Conservation (phyloP, 768 basidiomycete genomes). For the Melanogaster broomeanus region DNA sequence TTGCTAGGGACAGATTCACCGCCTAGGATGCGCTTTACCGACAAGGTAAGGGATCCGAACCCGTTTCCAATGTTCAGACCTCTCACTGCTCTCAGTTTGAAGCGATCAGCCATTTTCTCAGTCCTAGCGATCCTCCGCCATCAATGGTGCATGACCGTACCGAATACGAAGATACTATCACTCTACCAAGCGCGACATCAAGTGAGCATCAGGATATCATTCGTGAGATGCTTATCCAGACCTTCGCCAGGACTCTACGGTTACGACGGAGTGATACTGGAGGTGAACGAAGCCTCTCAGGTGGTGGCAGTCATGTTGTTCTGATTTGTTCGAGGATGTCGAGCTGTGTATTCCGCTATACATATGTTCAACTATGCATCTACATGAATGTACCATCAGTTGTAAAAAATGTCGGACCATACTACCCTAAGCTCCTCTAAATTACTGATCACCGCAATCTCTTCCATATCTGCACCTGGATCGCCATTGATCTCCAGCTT, state of each 20-base stretch:
- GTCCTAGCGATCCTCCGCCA: conserved; percentile 70
- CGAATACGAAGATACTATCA: conserved; percentile 72
- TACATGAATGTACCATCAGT: conserved; percentile 5
- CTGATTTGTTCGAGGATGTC: conserved; percentile 30
- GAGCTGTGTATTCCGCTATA: not conserved
- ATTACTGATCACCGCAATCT: conserved; percentile 51
- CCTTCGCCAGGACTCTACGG: conserved; percentile 49
- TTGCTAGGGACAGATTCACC: conserved; percentile 57
- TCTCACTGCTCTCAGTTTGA: conserved; percentile 56
- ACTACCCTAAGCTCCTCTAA: conserved; percentile 68
- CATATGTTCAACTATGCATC: conserved; percentile 1
- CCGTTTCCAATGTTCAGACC: not conserved
- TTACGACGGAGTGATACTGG: conserved; percentile 80
- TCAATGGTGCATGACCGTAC: conserved; percentile 83
- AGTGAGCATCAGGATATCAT: conserved; percentile 45
- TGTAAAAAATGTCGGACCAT: conserved; percentile 76
- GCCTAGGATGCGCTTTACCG: conserved; percentile 70
- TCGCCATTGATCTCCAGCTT: conserved; percentile 40
- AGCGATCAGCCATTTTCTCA: conserved; percentile 75
- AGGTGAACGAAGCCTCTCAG: conserved; percentile 77
- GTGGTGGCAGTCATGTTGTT: conserved; percentile 75
- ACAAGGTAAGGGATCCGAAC: conserved; percentile 48
- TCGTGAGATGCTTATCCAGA: not conserved
- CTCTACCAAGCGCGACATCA: conserved; percentile 65
- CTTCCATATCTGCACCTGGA: conserved; percentile 40